phyloP scores from a whole-genome alignment of 1,284 basidiomycete genomes.

The Mycocalia duriaeana region DNA sequence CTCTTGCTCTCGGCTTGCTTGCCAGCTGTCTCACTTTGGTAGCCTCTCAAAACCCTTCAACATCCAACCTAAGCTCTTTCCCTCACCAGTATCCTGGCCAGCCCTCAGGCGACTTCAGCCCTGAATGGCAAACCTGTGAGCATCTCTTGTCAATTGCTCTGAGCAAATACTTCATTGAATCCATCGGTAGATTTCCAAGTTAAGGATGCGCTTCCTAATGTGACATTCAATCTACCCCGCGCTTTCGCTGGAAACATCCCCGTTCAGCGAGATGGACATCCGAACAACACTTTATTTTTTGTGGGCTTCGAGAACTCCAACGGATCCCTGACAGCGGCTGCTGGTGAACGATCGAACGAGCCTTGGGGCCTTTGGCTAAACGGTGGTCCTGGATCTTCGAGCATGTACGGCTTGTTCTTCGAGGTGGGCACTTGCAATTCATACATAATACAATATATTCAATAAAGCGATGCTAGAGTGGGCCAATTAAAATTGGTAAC shows the following conservation, averaged over 20 bases:
- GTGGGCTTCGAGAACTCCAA: slow-evolving; percentile 58
- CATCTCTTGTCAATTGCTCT: slow-evolving; percentile 12
- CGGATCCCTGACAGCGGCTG: slow-evolving; percentile 50
- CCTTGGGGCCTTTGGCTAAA: slow-evolving; percentile 78
- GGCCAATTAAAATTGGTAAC: slow-evolving; percentile 52
- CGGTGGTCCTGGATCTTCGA: slow-evolving; percentile 70
- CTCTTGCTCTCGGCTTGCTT: no score
- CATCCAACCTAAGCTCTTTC: slow-evolving; percentile 40
- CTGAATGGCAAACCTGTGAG: slow-evolving; percentile 62
- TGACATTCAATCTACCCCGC: slow-evolving; percentile 51
- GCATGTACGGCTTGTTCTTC: slow-evolving; percentile 57
- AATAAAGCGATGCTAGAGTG: no score
- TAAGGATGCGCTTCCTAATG: slow-evolving; percentile 53
- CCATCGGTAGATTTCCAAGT: slow-evolving; percentile 47
- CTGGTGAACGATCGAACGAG: slow-evolving; percentile 30
- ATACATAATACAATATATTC: no score
- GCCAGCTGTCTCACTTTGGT: no score
- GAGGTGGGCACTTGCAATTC: slow-evolving; percentile 58
- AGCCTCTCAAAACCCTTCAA: no score
- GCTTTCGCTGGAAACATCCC: slow-evolving; percentile 67
- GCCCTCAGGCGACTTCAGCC: slow-evolving; percentile 46
- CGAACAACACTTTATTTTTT: slow-evolving; percentile 72
- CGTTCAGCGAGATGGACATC: slow-evolving; percentile 58
- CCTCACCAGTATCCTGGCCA: slow-evolving; percentile 50
- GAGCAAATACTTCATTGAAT: not conserved